phyloP scores from a whole-genome alignment of 2,329 filamentous ascomycete genomes.

The Diplodia seriata region DNA sequence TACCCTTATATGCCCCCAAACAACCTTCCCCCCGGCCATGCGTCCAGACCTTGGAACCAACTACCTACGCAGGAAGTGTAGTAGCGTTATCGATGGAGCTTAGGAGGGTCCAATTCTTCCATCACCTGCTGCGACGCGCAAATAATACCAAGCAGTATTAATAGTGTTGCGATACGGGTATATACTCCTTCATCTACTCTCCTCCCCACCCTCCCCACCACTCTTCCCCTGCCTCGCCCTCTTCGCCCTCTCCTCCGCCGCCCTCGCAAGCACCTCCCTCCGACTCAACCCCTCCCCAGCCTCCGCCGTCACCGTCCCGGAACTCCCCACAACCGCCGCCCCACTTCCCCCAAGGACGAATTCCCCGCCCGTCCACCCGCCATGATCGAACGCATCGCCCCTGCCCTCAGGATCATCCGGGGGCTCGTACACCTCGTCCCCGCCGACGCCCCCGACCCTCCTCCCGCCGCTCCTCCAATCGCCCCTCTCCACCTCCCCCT shows the following conservation, averaged over 20 bases:
- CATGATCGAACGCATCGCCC: constrained; percentile 48
- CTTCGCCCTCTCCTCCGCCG: constrained; percentile 71
- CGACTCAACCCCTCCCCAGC: constrained; percentile 63
- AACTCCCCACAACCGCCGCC: constrained; percentile 38
- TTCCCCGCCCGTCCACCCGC: constrained; percentile 53
- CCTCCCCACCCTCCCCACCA: constrained; percentile 42
- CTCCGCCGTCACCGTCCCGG: constrained; percentile 38
- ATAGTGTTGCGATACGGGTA: too few species aligned
- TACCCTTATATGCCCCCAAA: too few species aligned
- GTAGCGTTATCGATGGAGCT: too few species aligned
- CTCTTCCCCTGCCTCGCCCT: constrained; percentile 55
- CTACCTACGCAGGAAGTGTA: too few species aligned
- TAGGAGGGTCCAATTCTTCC: too few species aligned
- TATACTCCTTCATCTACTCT: background rate
- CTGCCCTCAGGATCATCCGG: constrained; percentile 35
- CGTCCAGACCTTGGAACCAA: too few species aligned
- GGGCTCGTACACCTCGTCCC: constrained; percentile 45
- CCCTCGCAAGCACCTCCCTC: constrained; percentile 76
- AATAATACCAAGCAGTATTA: too few species aligned
- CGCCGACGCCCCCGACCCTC: constrained; percentile 38
- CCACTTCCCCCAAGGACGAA: constrained; percentile 47
- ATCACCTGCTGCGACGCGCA: too few species aligned
- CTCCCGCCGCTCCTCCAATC: constrained; percentile 75
- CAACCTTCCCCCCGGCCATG: too few species aligned
- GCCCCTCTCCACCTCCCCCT: constrained; percentile 79